Conservation (phyloP, 108 stramenopile species). For the Aurantiochytrium sp. region DNA sequence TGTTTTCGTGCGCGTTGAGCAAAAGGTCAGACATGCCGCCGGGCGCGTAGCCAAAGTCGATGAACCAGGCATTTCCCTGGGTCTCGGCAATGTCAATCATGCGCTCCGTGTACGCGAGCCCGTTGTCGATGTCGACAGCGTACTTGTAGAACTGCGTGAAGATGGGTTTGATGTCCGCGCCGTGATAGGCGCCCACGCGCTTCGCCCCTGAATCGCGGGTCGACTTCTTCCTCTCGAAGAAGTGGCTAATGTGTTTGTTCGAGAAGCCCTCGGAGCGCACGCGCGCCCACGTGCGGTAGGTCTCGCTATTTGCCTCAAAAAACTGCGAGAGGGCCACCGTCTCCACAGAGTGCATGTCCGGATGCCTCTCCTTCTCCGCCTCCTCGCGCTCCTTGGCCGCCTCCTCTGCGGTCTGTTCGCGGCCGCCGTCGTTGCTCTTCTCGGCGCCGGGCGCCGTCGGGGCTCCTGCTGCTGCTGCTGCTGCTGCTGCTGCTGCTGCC, state of each 20-base stretch:
- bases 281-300: background rate
- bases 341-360: slow-evolving; percentile 22
- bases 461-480: background rate
- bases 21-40: slow-evolving; percentile 25
- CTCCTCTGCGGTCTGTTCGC: background rate
- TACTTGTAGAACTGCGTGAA: slow-evolving; percentile 26
- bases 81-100: background rate
- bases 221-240: slow-evolving; percentile 20
- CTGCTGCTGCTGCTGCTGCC: background rate
- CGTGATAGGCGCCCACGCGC: background rate
- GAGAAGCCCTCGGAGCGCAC: background rate
- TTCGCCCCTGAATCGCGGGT: background rate
- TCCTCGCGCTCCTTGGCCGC: slow-evolving; percentile 12
- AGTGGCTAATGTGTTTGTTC: background rate
- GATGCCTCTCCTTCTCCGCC: slow-evolving; percentile 6
- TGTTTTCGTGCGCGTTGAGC: slow-evolving; percentile 15
- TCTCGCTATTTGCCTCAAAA: background rate
- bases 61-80: background rate
- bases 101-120: slow-evolving; percentile 11
- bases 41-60: slow-evolving; percentile 28
- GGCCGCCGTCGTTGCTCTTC: background rate
- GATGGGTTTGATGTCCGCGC: slow-evolving; percentile 3
- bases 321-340: background rate
- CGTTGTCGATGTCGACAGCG: background rate
- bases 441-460: too few species aligned